Base-by-base conservation (phyloP, 2,329 filamentous ascomycete species). In the Aschersonia sp. region DNA sequence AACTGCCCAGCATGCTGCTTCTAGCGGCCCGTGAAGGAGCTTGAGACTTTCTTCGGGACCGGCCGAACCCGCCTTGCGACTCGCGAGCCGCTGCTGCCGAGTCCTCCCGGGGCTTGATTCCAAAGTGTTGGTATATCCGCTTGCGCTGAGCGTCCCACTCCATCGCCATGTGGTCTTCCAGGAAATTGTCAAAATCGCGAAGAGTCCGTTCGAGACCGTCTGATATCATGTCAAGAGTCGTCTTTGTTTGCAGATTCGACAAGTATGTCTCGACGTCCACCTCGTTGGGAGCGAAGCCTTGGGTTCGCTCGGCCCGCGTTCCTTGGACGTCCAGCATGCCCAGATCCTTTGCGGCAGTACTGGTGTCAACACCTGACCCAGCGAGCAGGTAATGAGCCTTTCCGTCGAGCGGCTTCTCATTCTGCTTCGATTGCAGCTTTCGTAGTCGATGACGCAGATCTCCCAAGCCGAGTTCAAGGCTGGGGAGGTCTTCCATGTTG, bases 81-180 rank as follows among this genome's bases (percentile, higher is more conserved):
- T 77, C 71, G 54, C 68, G 66, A 46, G 64, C 63, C 42, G 69
- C 57, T 5, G 65, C 60, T 33, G 56, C 55, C 6, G 59, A 51
- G 33, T 73, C 72, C 44, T 80, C 75, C 30, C 70, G 69, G 5
- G 75, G 69, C 59, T 80, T 83, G 60, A 98, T 83, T 11, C 92
- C 92, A 63, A 98, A 97, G 65, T 98, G 92, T 58, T 95, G 82
- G 65, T 96, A 97, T 53, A 98, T 95, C 54, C 82, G 82, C 64
- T 85, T 87, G 52, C 90, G 83, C 68, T 97, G 90, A 12, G 85
- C 83, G 56, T 96, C 89, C 89, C 92, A 97, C 63, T 97, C 88
- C 70, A 94, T 83, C 32, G 88, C 87, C 45, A 97, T 81, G 60
- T 94, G 94, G 57, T 96, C 89, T 62, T 97, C 89, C 48, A 98